Percentiles rank a stretch among this genome's conserved stretches.
These are phyloP conservation scores for Corylus heterophylla DNA, from an alignment of 306 rosid species.

Conservation along the genomic window DNA sequence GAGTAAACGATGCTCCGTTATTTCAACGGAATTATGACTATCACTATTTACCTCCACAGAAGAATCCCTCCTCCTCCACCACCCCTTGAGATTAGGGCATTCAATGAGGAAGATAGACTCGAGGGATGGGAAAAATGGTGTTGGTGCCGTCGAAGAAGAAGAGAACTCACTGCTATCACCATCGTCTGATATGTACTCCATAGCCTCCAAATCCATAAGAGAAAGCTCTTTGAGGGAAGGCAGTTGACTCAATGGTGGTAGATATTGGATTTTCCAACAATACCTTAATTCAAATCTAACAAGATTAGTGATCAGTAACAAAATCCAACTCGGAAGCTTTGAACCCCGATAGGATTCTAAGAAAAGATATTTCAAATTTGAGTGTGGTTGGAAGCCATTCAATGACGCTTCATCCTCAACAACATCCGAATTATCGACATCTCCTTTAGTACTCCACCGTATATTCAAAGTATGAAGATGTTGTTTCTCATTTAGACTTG, in stretches of 20 bases:
- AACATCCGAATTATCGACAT: neutral
- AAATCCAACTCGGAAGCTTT: neutral
- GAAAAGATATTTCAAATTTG: neutral
- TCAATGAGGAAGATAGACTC: fast-evolving
- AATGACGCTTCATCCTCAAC: neutral
- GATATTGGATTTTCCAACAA: neutral
- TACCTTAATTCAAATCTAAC: neutral
- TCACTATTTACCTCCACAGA: neutral
- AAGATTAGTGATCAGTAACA: neutral
- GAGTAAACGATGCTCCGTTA: neutral
- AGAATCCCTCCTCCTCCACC: slow-evolving; percentile 12
- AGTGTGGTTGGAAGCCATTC: neutral
- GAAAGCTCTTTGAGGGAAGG: slow-evolving; percentile 1
- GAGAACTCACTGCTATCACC: neutral
- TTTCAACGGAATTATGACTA: no score
- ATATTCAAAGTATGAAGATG: neutral
- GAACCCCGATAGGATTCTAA: neutral
- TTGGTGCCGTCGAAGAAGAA: neutral
- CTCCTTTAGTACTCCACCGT: neutral
- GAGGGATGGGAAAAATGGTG: slow-evolving; percentile 29
- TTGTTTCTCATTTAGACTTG: neutral
- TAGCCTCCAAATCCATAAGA: neutral
- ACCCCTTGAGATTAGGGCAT: slow-evolving; percentile 26
- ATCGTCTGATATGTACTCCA: slow-evolving; percentile 12
- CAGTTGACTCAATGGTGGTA: slow-evolving; percentile 4